Base-by-base conservation (phyloP, 192 early-diverging fungal genomes). In the Coemansia sp. region DNA sequence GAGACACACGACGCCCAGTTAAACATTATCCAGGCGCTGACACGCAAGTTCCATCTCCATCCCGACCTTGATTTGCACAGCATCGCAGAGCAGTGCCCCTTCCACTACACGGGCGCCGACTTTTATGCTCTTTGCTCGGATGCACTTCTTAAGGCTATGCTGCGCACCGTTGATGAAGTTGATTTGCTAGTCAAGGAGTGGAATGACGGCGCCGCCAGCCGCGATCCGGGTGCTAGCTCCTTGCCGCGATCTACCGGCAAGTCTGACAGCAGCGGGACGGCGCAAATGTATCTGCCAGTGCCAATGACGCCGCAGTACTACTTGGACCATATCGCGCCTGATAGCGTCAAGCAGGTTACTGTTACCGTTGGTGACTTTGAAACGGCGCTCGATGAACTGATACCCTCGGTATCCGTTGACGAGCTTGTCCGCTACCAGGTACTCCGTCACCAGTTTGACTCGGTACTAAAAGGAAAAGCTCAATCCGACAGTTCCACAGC, bases 111-210 rank as follows among this genome's bases (percentile, higher is more conserved):
- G 1, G 98, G 98, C 34, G 98, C 98, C 15, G 98, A 99, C 75
- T 95, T 98, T 69, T 99, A 99, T 73, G 98, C 98, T 0, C 83
- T 99, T 39, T 98, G 96, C 72, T 94, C 98, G 21, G 97, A 98
- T 73, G 94, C 98, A 0, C 93, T 97, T 85, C 85, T 99, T 11
- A 97, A 98, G 70, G 96, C 98, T 11, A 97, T 99, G 89, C 78
- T 91, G 12, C 88, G 97, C 48, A 93, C 89, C 0, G 96, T 97
- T 11, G 84, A 90, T 36, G 65, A 80, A 0, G 89, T 96, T 12
- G 90, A 92, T 57, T 38, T 39, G 11, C 72, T 86, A 64, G 85
- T 89, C 66, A 68, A 66, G 2, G 61, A 77, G 31, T 83, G 76
- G 75, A 75, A 84, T 34, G 63, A 67, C 25, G 37, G 19, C 37